phyloP scores from a whole-genome alignment of 2,329 filamentous ascomycete species.

The Exophiala phaeomuriformis region DNA sequence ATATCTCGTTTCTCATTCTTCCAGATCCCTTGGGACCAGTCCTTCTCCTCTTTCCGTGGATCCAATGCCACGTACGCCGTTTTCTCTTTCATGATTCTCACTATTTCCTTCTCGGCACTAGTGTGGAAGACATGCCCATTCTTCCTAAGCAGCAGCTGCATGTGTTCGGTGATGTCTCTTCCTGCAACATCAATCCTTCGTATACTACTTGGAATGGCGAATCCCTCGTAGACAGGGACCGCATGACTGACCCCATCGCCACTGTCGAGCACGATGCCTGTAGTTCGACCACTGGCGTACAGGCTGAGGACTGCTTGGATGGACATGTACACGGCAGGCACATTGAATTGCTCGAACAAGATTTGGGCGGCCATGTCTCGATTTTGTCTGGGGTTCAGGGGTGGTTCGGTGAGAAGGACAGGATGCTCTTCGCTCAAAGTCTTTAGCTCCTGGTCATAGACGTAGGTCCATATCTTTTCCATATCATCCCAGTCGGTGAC shows the following conservation, averaged over 20 bases:
- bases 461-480: conserved; percentile 98
- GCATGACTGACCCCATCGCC: conserved; percentile 96
- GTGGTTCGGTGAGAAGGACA: conserved; percentile 90
- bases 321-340: conserved; percentile 90
- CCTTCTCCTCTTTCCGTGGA: conserved; percentile 90
- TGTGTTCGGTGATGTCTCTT: conserved; percentile 88
- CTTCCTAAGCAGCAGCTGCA: conserved; percentile 86
- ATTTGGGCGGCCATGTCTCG: conserved; percentile 95
- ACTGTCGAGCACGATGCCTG: conserved; percentile 88
- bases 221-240: conserved; percentile 95
- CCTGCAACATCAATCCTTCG: conserved; percentile 93
- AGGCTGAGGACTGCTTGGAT: conserved; percentile 95
- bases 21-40: conserved; percentile 63
- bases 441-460: conserved; percentile 93
- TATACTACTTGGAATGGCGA: conserved; percentile 93
- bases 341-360: conserved; percentile 97
- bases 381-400: conserved; percentile 89
- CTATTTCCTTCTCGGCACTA: conserved; percentile 98
- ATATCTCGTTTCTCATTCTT: conserved; percentile 72
- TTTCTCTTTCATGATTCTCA: conserved; percentile 92
- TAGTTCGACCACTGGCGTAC: conserved; percentile 92
- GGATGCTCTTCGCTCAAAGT: conserved; percentile 98
- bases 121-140: conserved; percentile 93
- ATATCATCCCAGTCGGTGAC: conserved; percentile 99
- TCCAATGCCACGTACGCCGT: conserved; percentile 86